A percentile compares a stretch with the other conserved stretches of the same genome.
Evolutionary conservation across 305 asterid genomes (phyloP).

Genomic region (Fraxinus dipetala): DNA sequence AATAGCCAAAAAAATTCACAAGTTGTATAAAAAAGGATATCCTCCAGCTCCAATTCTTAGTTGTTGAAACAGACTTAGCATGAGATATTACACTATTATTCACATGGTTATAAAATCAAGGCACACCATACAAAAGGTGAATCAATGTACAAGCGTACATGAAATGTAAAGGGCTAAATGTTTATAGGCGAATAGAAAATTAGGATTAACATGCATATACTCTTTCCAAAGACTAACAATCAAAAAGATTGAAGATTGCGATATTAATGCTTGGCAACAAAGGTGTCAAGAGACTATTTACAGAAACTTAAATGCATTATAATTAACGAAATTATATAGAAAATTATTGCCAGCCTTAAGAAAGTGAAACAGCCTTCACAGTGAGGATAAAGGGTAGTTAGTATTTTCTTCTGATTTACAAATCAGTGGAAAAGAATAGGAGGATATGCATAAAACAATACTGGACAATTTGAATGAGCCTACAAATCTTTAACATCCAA

Average conservation of each 20-base stretch:
- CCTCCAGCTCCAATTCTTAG: slow-evolving; percentile 2
- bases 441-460: slow-evolving; percentile 50
- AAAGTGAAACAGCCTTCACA: slow-evolving; percentile 83
- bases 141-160: not conserved
- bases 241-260: slow-evolving; percentile 6
- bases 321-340: slow-evolving; percentile 45
- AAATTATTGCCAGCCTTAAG: slow-evolving; percentile 80
- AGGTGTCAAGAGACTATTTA: slow-evolving; percentile 34
- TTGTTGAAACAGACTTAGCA: slow-evolving; percentile 17
- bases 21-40: not conserved
- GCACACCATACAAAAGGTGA: not conserved
- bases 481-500: slow-evolving; percentile 45
- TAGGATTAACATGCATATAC: slow-evolving; percentile 3
- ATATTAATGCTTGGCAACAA: slow-evolving; percentile 26
- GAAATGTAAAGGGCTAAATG: not conserved
- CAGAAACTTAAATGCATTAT: slow-evolving; percentile 36
- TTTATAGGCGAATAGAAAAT: too few species aligned
- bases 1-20: slow-evolving; percentile 6
- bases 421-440: slow-evolving; percentile 81
- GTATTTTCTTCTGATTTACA: slow-evolving; percentile 77
- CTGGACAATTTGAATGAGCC: slow-evolving; percentile 36
- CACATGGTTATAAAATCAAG: not conserved
- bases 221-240: slow-evolving; percentile 15
- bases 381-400: slow-evolving; percentile 74
- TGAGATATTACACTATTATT: not conserved